Evolutionary conservation across 345 rosid species (phyloP), one percentile per base, ranked within the genome.

Genomic region (Pseudoturritis turrita): DNA sequence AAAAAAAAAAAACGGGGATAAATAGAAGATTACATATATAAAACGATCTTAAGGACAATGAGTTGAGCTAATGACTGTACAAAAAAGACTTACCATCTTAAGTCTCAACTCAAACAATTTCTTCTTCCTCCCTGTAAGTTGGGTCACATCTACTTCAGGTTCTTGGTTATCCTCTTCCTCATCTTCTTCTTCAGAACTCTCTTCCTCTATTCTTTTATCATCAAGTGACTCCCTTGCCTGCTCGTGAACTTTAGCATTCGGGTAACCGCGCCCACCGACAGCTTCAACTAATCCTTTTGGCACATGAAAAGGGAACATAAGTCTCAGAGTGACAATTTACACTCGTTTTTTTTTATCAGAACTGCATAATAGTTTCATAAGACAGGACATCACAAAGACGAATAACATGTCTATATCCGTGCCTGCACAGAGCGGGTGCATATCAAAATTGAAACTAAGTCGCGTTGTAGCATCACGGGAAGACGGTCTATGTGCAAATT

Each of bases 41-140:
- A 75, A 56, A 53, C 51, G 50, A 39, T 47, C 31, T 40, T 47
- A 50, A n/a, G 7, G 1, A 29, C 3, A 37, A 6, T 31, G 21
- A 47, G 4, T 60, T 33, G 9, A 46, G 10, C 57, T 58, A 28
- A n/a, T 52, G 51, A 52, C 37, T 28, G 12, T 62, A 41, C 18
- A n/a, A 25, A 23, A 33, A 54, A 14, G 46, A 61, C 77, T 36
- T 70, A 91, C 97, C 97, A 95, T 86, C 86, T 91, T 91, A 70
- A 87, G 87, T 79, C 85, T 88, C 74, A 95, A 71, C 73, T 95
- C 98, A 60, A 81, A 88, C 77, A 89, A 61, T 26, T 80, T 89
- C 77, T 84, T 91, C 85, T 83, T 84, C 78, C 96, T 88, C 45
- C 97, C 98, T 0, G 98, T 87, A 75, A 95, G 97, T 13, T 91